A percentile compares a stretch with the other conserved stretches of the same genome.
These are phyloP conservation scores for Debaryomycetaceae sp. DNA, from an alignment of 1,139 yeast genomes.

Conservation along the genomic window DNA sequence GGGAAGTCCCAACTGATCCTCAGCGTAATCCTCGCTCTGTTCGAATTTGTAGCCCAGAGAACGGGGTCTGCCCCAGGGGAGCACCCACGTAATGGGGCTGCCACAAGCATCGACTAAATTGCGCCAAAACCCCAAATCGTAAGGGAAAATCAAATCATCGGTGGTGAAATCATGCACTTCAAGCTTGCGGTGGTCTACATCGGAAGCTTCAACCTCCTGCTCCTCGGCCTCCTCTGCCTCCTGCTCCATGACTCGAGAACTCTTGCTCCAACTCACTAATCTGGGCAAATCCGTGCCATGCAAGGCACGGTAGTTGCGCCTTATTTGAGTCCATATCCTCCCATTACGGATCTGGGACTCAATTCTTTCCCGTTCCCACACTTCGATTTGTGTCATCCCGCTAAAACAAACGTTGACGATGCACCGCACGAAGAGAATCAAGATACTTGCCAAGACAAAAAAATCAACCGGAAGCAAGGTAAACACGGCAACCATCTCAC, in stretches of 20 bases:
- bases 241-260: constrained; percentile 16
- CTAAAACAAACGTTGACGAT: constrained; percentile 47
- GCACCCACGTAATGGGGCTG: constrained; percentile 57
- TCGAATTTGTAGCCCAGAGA: constrained; percentile 44
- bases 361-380: constrained; percentile 86
- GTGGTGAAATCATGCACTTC: constrained; percentile 31
- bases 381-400: constrained; percentile 91
- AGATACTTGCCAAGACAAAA: constrained; percentile 57
- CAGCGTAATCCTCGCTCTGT: constrained; percentile 50
- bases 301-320: constrained; percentile 39
- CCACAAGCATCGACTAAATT: constrained; percentile 55
- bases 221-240: constrained; percentile 10
- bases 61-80: constrained; percentile 61
- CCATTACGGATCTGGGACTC: constrained; percentile 58
- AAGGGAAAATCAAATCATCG: constrained; percentile 73
- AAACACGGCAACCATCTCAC: constrained; percentile 54
- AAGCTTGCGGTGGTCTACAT: not conserved
- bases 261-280: constrained; percentile 44
- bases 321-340: constrained; percentile 47
- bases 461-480: constrained; percentile 52
- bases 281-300: constrained; percentile 43
- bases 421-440: constrained; percentile 59
- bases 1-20: constrained; percentile 62
- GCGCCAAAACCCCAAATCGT: constrained; percentile 60
- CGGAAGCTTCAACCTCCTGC: constrained; percentile 8